Conservation (phyloP, 331 rosid species). For the Malus hybrid region DNA sequence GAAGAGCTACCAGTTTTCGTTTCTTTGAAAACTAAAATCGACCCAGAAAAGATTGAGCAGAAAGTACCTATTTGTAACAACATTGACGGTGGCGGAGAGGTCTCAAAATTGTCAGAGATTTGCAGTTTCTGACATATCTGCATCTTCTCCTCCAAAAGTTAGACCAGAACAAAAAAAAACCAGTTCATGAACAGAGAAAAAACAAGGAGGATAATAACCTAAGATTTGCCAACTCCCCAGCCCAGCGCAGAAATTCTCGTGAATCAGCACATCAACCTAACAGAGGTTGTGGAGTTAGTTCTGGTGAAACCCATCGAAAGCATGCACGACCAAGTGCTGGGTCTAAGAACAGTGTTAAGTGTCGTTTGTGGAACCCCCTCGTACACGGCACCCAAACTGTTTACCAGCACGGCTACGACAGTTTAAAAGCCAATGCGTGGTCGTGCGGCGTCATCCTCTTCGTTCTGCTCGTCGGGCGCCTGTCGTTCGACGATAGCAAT, state of each 20-base stretch:
- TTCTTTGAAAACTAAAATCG: conserved; percentile 3
- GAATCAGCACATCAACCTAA: conserved; percentile 31
- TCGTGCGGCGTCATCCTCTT: conserved; percentile 78
- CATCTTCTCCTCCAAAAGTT: conserved; percentile 35
- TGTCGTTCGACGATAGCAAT: conserved; percentile 64
- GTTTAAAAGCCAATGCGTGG: conserved; percentile 78
- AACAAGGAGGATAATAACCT: conserved; percentile 54
- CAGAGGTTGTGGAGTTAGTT: conserved; percentile 35
- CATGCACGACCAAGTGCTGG: conserved; percentile 45
- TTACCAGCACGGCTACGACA: conserved; percentile 58
- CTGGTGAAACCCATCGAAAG: conserved; percentile 49
- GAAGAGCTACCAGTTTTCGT: not conserved
- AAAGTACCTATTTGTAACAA: conserved; percentile 20
- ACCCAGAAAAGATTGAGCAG: conserved; percentile 19
- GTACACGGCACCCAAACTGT: conserved; percentile 83
- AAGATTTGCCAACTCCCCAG: conserved; percentile 49
- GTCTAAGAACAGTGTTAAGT: conserved; percentile 53
- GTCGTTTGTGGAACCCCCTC: conserved; percentile 90
- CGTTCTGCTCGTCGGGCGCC: conserved; percentile 53
- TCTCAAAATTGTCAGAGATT: no score
- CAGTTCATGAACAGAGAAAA: conserved; percentile 31
- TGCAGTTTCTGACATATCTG: conserved; percentile 17
- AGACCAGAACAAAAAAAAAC: conserved; percentile 19
- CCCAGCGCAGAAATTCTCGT: conserved; percentile 29
- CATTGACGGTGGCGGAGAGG: no score